A percentile compares a stretch with the other conserved stretches of the same genome.
phyloP scores from a whole-genome alignment of 176 grass and related monocot genomes.

The Phyllostachys edulis region DNA sequence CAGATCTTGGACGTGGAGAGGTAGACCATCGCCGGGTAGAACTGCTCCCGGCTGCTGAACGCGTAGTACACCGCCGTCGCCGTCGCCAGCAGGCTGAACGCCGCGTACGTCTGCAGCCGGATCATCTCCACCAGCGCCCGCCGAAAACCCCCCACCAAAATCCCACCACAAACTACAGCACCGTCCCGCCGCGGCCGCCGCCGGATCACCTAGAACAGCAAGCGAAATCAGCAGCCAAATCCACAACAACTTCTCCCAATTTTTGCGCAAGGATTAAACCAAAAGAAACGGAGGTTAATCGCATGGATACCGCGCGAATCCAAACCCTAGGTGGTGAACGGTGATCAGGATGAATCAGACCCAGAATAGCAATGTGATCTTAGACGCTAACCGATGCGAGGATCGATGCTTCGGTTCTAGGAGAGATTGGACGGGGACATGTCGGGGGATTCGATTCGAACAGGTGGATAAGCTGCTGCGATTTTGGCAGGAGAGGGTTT shows the following conservation, averaged over 20 bases:
- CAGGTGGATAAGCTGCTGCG: slow-evolving; percentile 1
- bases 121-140: slow-evolving; percentile 50
- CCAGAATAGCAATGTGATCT: neutral
- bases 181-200: neutral
- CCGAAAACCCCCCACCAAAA: neutral
- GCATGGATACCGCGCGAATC: neutral
- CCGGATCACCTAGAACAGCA: neutral
- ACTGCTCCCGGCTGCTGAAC: slow-evolving; percentile 94
- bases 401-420: neutral
- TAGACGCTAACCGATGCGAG: no score
- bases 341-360: neutral
- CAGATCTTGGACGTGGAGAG: slow-evolving; percentile 97
- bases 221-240: neutral
- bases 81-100: slow-evolving; percentile 92
- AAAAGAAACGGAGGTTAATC: neutral
- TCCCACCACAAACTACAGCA: neutral
- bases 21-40: slow-evolving; percentile 91
- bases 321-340: neutral
- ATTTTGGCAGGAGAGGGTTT: slow-evolving; percentile 12
- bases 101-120: slow-evolving; percentile 80
- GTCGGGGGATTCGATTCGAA: neutral
- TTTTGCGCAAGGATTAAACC: neutral
- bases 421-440: slow-evolving; percentile 9
- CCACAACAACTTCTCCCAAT: neutral
- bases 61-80: slow-evolving; percentile 75